These are phyloP conservation scores for Mucor sp. DNA, from an alignment of 371 early-diverging fungal species.

Conservation along the genomic window DNA sequence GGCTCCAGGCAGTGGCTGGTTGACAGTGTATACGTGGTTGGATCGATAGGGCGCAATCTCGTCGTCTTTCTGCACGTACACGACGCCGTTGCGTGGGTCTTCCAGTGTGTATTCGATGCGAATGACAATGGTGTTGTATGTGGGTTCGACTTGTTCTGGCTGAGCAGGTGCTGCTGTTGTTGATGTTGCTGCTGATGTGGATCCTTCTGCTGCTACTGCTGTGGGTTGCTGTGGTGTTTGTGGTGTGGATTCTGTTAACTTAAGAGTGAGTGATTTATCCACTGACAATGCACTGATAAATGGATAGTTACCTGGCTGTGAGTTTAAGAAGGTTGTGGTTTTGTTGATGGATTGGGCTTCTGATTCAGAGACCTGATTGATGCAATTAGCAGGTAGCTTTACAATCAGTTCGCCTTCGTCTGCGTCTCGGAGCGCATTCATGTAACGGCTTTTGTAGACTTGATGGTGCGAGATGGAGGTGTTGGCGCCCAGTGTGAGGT, in stretches of 20 bases:
- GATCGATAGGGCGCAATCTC: conserved; percentile 58
- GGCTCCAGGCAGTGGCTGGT: conserved; percentile 73
- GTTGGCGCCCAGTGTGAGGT: conserved; percentile 48
- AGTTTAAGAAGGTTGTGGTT: neutral
- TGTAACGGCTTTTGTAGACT: conserved; percentile 60
- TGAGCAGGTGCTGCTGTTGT: neutral
- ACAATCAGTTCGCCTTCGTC: conserved; percentile 74
- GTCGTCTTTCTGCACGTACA: conserved; percentile 62
- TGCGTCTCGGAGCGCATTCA: conserved; percentile 58
- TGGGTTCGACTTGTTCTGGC: conserved; percentile 7
- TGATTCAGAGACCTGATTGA: conserved; percentile 37
- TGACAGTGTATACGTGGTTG: conserved; percentile 78
- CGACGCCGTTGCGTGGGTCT: conserved; percentile 55
- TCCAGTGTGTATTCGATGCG: conserved; percentile 56
- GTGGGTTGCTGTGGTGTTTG: conserved; percentile 1
- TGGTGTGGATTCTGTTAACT: neutral
- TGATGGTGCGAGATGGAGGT: conserved; percentile 59
- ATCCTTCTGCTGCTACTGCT: neutral
- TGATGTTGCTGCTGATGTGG: neutral
- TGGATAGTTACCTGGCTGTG: conserved; percentile 21
- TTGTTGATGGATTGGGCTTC: conserved; percentile 30
- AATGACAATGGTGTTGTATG: conserved; percentile 47
- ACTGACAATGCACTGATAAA: conserved; percentile 18
- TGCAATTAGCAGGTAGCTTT: conserved; percentile 55
- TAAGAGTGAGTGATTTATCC: neutral